Percentiles rank a stretch among this genome's conserved stretches.
phyloP scores from a whole-genome alignment of 768 basidiomycete species.

The Collybia sp. region DNA sequence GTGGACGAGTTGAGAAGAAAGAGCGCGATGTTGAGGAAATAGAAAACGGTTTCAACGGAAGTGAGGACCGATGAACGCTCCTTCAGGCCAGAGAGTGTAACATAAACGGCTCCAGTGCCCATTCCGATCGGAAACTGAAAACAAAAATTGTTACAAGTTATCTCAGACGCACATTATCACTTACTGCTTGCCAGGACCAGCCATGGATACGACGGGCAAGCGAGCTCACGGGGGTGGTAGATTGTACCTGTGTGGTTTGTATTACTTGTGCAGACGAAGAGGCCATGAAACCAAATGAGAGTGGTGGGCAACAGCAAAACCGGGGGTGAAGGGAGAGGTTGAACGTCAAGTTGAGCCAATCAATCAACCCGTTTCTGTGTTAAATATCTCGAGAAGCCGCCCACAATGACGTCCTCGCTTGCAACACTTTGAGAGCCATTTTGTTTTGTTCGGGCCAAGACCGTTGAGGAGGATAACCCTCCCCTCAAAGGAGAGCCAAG shows the following conservation, averaged over 20 bases:
- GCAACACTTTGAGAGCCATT: no score
- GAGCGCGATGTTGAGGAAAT: constrained; percentile 38
- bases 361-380: no score
- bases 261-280: no score
- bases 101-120: constrained; percentile 46
- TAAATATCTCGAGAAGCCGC: no score
- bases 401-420: no score
- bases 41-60: constrained; percentile 37
- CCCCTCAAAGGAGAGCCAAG: no score
- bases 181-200: constrained; percentile 47
- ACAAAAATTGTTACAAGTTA: background rate
- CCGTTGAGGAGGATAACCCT: no score
- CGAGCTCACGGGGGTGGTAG: constrained; percentile 18
- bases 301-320: no score
- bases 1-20: constrained; percentile 38
- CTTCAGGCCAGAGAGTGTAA: constrained; percentile 38
- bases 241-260: background rate
- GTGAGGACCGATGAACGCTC: constrained; percentile 25
- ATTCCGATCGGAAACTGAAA: constrained; percentile 44
- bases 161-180: constrained; percentile 8
- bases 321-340: no score
- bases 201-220: constrained; percentile 42
- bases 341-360: no score
- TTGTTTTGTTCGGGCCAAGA: no score
- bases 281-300: no score